Percentiles rank a stretch among this genome's conserved stretches.
Conservation (phyloP, 768 basidiomycete genomes). For the Mycena filopes region DNA sequence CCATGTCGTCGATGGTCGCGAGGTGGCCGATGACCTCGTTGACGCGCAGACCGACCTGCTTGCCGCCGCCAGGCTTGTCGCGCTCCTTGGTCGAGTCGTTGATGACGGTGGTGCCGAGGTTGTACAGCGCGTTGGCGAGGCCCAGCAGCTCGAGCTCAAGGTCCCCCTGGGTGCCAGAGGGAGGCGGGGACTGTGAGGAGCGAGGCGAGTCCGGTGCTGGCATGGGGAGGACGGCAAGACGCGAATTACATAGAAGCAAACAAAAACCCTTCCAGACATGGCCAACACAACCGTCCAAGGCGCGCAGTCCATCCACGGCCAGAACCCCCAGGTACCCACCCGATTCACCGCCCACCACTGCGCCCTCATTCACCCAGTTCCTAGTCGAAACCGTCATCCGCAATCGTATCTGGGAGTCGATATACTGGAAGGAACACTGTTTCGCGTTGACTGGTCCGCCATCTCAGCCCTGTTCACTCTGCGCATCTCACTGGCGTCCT, state of each 20-base stretch:
- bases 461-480: background rate
- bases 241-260: slow-evolving; percentile 21
- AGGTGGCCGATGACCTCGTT: slow-evolving; percentile 82
- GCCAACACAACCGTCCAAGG: slow-evolving; percentile 93
- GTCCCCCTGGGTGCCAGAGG: slow-evolving; percentile 75
- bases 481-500: slow-evolving; percentile 14
- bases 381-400: slow-evolving; percentile 97
- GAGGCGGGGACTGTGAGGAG: slow-evolving; percentile 78
- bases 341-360: background rate
- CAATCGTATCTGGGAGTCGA: slow-evolving; percentile 93
- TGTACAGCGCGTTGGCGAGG: slow-evolving; percentile 81
- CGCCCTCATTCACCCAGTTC: slow-evolving; percentile 60
- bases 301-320: slow-evolving; percentile 91
- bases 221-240: background rate
- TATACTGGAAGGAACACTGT: slow-evolving; percentile 98
- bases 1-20: slow-evolving; percentile 73
- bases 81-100: slow-evolving; percentile 86
- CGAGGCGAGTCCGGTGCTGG: slow-evolving; percentile 74
- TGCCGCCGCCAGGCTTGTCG: slow-evolving; percentile 74
- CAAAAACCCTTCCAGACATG: slow-evolving; percentile 57
- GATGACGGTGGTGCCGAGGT: slow-evolving; percentile 84
- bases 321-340: slow-evolving; percentile 88
- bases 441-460: slow-evolving; percentile 91
- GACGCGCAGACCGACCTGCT: slow-evolving; percentile 81
- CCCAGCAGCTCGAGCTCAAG: slow-evolving; percentile 80